Evolutionary conservation across 176 grass and related monocot species (phyloP).

Genomic region (Phyllostachys edulis): DNA sequence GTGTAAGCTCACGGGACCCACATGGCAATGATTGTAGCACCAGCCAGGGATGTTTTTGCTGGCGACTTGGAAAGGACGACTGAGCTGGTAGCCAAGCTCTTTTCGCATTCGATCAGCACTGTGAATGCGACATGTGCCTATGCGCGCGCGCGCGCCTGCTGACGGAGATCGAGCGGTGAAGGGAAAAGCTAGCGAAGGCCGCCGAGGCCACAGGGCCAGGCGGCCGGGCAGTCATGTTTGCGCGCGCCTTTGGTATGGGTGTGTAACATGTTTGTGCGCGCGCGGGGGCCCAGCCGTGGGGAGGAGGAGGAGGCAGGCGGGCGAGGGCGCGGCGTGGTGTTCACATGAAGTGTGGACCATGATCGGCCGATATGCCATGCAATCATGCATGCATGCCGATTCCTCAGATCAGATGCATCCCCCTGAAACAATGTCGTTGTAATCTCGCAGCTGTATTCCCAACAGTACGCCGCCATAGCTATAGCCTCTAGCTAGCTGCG

Average conservation of each 20-base stretch:
- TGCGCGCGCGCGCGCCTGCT: too few relatives aligned
- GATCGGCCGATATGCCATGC: neutral
- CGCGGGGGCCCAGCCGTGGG: neutral
- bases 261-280: too few relatives aligned
- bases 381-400: neutral
- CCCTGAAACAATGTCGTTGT: neutral
- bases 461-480: neutral
- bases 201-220: too few relatives aligned
- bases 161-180: too few relatives aligned
- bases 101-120: neutral
- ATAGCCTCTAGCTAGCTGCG: neutral
- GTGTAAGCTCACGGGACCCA: neutral
- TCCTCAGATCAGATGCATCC: conserved; percentile 24
- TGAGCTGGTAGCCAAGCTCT: neutral
- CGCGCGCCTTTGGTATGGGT: too few relatives aligned
- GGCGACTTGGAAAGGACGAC: neutral
- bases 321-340: conserved; percentile 39
- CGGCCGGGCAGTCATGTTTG: too few relatives aligned
- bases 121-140: neutral
- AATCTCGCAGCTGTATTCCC: neutral
- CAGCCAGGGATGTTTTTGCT: neutral
- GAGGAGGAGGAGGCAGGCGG: neutral
- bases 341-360: conserved; percentile 48
- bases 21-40: neutral
- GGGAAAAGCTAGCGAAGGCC: too few relatives aligned